Conservation (phyloP, 306 rosid genomes). For the Abrus precatorius region DNA sequence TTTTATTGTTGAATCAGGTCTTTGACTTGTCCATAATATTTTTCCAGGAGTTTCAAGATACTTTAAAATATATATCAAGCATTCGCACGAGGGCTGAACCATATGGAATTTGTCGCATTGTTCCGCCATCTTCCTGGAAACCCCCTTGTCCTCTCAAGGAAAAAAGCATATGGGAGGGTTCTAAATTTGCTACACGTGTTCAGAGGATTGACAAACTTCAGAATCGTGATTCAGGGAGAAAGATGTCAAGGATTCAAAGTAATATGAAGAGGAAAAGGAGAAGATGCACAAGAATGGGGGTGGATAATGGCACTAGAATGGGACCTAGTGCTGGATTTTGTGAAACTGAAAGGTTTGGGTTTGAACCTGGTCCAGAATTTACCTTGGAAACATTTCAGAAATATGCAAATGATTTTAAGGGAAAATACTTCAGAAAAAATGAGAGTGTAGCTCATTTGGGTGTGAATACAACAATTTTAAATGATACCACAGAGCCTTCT, state of each 20-base stretch:
- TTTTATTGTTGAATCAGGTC: slow-evolving; percentile 44
- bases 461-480: slow-evolving; percentile 51
- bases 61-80: slow-evolving; percentile 85
- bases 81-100: slow-evolving; percentile 86
- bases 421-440: slow-evolving; percentile 70
- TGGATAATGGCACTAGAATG: slow-evolving; percentile 61
- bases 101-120: slow-evolving; percentile 96
- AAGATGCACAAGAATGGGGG: slow-evolving; percentile 77
- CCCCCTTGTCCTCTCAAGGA: slow-evolving; percentile 93
- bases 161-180: slow-evolving; percentile 74
- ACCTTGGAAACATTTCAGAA: slow-evolving; percentile 80
- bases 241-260: slow-evolving; percentile 61
- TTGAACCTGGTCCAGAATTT: slow-evolving; percentile 98
- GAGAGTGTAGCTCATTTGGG: slow-evolving; percentile 58
- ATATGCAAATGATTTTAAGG: slow-evolving; percentile 86
- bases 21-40: slow-evolving; percentile 46
- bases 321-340: slow-evolving; percentile 59
- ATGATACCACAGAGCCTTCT: slow-evolving; percentile 66
- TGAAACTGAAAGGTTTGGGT: slow-evolving; percentile 92
- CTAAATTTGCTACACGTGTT: slow-evolving; percentile 93
- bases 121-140: slow-evolving; percentile 96
- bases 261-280: slow-evolving; percentile 88
- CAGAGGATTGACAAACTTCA: slow-evolving; percentile 97
- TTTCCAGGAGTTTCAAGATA: slow-evolving; percentile 90
- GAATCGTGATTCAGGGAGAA: slow-evolving; percentile 81